These are phyloP conservation scores for Sclerotinia minor DNA, from an alignment of 2,329 filamentous ascomycete species.

Conservation along the genomic window DNA sequence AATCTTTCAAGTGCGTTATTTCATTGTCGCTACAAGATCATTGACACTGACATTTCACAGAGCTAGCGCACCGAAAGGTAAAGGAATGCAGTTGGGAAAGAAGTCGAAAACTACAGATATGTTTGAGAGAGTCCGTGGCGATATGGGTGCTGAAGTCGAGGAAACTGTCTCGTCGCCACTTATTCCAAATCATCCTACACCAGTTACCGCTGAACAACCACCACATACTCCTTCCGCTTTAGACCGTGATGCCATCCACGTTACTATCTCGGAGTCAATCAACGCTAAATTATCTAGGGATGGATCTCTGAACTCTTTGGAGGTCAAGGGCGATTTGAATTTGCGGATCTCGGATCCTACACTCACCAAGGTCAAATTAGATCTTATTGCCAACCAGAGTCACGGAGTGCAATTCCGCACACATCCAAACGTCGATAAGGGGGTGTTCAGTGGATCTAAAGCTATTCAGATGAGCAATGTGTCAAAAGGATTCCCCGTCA, in stretches of 20 bases:
- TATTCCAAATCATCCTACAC: conserved; percentile 54
- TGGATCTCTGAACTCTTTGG: conserved; percentile 79
- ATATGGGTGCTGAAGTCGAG: conserved; percentile 84
- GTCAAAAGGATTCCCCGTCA: conserved; percentile 86
- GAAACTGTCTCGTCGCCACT: conserved; percentile 64
- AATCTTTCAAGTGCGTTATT: conserved; percentile 70
- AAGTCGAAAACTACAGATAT: conserved; percentile 98
- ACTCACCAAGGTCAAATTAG: conserved; percentile 88
- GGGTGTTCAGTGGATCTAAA: conserved; percentile 78
- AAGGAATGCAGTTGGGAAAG: conserved; percentile 99
- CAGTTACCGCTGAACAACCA: conserved; percentile 53
- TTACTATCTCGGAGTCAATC: conserved; percentile 87
- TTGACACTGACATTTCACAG: conserved; percentile 40
- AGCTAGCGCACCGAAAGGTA: conserved; percentile 73
- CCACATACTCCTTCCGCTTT: conserved; percentile 60
- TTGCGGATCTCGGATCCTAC: conserved; percentile 85
- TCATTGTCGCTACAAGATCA: conserved; percentile 35
- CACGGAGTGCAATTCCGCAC: conserved; percentile 90
- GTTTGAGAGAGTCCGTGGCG: conserved; percentile 91
- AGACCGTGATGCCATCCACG: conserved; percentile 82
- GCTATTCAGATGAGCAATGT: conserved; percentile 87
- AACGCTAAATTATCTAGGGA: conserved; percentile 86
- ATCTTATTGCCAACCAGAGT: conserved; percentile 71
- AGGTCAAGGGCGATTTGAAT: conserved; percentile 89
- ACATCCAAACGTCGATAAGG: conserved; percentile 94